These are phyloP conservation scores for Pseudozyma pruni DNA, from an alignment of 1,284 basidiomycete species.

Conservation along the genomic window DNA sequence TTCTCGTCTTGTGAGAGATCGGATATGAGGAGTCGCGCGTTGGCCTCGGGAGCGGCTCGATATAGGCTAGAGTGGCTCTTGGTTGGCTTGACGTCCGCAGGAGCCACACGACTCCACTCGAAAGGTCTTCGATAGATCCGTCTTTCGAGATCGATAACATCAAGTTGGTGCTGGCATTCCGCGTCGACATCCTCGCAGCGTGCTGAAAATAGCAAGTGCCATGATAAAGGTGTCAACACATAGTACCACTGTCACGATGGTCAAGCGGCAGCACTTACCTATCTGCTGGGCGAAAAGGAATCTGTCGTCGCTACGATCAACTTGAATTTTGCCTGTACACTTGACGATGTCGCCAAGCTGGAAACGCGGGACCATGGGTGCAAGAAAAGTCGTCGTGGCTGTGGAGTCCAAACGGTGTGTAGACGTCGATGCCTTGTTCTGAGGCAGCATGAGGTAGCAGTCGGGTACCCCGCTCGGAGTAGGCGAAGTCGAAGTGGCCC, in stretches of 20 bases:
- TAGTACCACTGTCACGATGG: neutral
- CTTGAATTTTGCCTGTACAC: conserved; percentile 25
- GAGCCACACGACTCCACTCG: conserved; percentile 8
- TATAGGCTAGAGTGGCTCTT: neutral
- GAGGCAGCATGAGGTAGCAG: conserved; percentile 39
- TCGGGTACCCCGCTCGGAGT: conserved; percentile 24
- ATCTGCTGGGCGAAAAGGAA: conserved; percentile 11
- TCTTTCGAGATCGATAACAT: conserved; percentile 25
- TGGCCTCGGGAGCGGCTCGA: neutral
- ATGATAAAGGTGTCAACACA: neutral
- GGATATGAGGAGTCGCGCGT: conserved; percentile 9
- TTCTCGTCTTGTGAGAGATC: conserved; percentile 11
- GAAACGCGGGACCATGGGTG: conserved; percentile 29
- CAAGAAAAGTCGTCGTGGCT: neutral
- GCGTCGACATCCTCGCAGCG: conserved; percentile 21
- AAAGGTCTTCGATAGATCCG: conserved; percentile 20
- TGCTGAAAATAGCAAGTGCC: neutral
- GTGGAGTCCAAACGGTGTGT: neutral
- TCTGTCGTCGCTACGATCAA: conserved; percentile 14
- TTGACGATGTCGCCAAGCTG: conserved; percentile 20
- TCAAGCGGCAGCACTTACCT: neutral
- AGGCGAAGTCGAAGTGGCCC: neutral
- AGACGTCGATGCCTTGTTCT: conserved; percentile 12
- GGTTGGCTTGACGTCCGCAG: neutral
- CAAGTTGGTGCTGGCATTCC: conserved; percentile 29